Evolutionary conservation across 2,329 filamentous ascomycete species (phyloP), one percentile per base, ranked within the genome.

Genomic region (Scedosporium boydii): DNA sequence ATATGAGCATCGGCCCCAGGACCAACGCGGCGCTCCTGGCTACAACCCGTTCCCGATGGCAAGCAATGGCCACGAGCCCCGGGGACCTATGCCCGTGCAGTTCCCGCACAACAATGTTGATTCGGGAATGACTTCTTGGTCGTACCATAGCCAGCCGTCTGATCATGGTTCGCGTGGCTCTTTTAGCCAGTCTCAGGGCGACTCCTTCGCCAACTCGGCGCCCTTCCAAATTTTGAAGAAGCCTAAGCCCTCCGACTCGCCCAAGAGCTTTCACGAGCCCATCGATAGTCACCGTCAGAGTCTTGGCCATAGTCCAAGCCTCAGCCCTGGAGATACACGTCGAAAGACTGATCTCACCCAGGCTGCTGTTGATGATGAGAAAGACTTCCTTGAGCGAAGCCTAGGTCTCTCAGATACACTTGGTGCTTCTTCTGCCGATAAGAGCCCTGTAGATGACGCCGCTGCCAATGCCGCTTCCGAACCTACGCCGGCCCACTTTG

Each of bases 161-260:
- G 71, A 72, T 18, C 67, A 70, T 16, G 70, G 69, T 48, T 65
- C 65, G 23, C 69, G 69, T 16, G 63, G 64, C 23, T 65, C 67
- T 9, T 69, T 67, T 34, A 64, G 65, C 29, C 62, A 65, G n/a
- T 64, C 68, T 38, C 67, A 69, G 59, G 66, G 63, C 42, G 68
- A 70, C 57, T 67, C 69, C 42, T 69, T 68, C 58, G 69, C 71
- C 12, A 66, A 67, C 53, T n/a, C 68, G 27, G 62, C 38, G 16
- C 14, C 58, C 14, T 60, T 42, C 38, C 79, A 82, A 67, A 78
- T 82, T 63, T 70, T 82, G 27, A 82, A 82, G 71, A 84, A 83
- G 72, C 75, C 76, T 18, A 71, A 72, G 60, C 62, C 70, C 65
- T 75, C 75, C 61, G 65, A 75, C 60, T 64, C 77, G 63, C 75